These are phyloP conservation scores for Barnettozyma sucrosica DNA, from an alignment of 805 yeast genomes.

Conservation along the genomic window DNA sequence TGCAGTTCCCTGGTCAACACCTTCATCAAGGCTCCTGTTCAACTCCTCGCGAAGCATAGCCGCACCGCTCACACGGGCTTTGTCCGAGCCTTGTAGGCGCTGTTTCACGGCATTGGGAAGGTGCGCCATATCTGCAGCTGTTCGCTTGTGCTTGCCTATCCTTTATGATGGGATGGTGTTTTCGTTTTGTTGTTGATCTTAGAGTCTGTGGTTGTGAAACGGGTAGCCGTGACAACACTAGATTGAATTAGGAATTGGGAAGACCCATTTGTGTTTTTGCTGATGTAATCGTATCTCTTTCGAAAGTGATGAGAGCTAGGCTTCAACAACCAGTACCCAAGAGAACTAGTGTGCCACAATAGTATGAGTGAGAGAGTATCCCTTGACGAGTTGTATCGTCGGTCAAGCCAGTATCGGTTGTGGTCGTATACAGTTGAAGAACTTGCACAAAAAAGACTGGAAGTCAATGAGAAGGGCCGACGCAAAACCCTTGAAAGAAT, in stretches of 20 bases:
- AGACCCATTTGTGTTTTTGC: too few relatives aligned
- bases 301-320: not conserved
- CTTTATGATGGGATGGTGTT: not conserved
- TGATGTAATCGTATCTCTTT: not conserved
- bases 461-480: slow-evolving; percentile 53
- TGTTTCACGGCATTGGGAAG: slow-evolving; percentile 25
- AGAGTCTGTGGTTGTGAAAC: not conserved
- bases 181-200: not conserved
- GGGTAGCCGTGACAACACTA: not conserved
- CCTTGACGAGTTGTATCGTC: slow-evolving; percentile 82
- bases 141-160: not conserved
- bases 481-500: slow-evolving; percentile 29
- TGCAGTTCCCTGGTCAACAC: not conserved
- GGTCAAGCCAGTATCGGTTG: slow-evolving; percentile 73
- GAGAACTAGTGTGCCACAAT: not conserved
- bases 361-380: slow-evolving; percentile 37
- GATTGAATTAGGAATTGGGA: too few relatives aligned
- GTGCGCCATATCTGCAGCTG: slow-evolving; percentile 19
- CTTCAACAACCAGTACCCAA: not conserved
- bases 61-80: slow-evolving; percentile 28
- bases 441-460: slow-evolving; percentile 41
- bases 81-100: slow-evolving; percentile 19
- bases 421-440: slow-evolving; percentile 78
- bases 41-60: slow-evolving; percentile 27
- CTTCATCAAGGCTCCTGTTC: slow-evolving; percentile 9